Base-by-base conservation (phyloP, 805 yeast species). In the Hanseniaspora hatyaiensis region DNA sequence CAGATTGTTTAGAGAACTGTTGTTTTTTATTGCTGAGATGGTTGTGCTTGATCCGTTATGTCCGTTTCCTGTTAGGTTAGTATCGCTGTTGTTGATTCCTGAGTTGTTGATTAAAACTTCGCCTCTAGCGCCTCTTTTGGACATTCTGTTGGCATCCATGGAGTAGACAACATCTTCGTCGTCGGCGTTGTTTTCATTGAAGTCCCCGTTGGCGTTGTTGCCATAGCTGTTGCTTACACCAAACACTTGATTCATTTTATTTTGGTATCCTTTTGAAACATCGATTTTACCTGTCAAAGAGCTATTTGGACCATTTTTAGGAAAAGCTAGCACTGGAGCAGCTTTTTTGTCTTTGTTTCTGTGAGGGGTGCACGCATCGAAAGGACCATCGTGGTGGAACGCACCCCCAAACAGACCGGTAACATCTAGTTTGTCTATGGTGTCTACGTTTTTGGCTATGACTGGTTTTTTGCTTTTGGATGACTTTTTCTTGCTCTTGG, bases 381-480 rank as follows among this genome's bases (percentile, higher is more conserved):
- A 92, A 13, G 98, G 98, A 11, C 98, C 98, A 66, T 92, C 98
- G 64, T 92, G 97, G 64, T 92, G 98, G 72, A 92, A 92, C 2
- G 94, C 85, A 15, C 86, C 85, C 22, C 96, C 96, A 61, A 84
- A 88, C 52, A 88, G 73, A 1, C 95, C 96, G 11, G 96, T 88
- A 40, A 89, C 98, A 63, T 92, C 98, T 58, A 92, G 71, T 64
- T 84, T 84, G 67, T 92, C 98, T 56, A 92, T 92, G 3, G 94
- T 85, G 59, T 89, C 98, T 49, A 88, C 79, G 55, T 87, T 83
- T 56, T 79, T 78, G 12, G 87, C 73, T 20, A 48, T 37, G 5
- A 24, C 50, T 16, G 50, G 50, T 18, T 47, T 48, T 70, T 57
- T 67, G 67, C 59, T 66, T 69, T 50, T 71, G 29, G 44, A 42